phyloP scores from a whole-genome alignment of 2,329 filamentous ascomycete genomes.

The Phyllosticta paracitricarpa region DNA sequence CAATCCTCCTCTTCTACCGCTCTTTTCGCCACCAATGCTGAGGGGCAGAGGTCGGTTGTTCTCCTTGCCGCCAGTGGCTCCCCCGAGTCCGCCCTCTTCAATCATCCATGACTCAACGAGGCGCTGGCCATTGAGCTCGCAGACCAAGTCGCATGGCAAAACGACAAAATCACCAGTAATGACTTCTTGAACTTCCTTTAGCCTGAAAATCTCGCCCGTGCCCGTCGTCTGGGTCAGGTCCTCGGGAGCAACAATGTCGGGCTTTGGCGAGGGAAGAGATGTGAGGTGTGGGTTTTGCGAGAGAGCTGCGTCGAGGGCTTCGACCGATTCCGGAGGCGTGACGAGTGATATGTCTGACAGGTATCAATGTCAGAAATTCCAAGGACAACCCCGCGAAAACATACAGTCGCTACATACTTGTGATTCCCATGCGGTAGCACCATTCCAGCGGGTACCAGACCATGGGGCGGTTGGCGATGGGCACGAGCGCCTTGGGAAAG shows the following conservation, averaged over 20 bases:
- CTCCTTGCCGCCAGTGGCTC: constrained; percentile 44
- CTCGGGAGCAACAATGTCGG: constrained; percentile 65
- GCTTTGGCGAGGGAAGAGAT: constrained; percentile 59
- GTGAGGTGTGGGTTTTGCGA: constrained; percentile 72
- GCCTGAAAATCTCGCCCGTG: constrained; percentile 76
- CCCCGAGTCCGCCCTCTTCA: constrained; percentile 58
- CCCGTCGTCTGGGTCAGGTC: constrained; percentile 74
- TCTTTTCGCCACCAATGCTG: constrained; percentile 44
- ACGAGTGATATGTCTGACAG: constrained; percentile 46
- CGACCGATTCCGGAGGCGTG: constrained; percentile 46
- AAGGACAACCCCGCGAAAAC: not conserved
- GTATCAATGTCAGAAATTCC: constrained; percentile 8
- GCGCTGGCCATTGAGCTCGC: constrained; percentile 73
- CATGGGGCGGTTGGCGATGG: constrained; percentile 79
- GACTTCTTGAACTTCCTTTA: constrained; percentile 69
- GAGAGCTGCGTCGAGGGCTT: constrained; percentile 59
- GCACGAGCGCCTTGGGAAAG: constrained; percentile 71
- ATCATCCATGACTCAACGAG: constrained; percentile 90
- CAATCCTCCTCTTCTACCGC: constrained; percentile 64
- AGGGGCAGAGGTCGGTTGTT: constrained; percentile 36
- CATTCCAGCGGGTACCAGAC: constrained; percentile 84
- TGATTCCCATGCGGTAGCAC: constrained; percentile 71
- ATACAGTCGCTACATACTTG: constrained; percentile 41
- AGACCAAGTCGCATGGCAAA: constrained; percentile 86
- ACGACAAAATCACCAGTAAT: constrained; percentile 83